Evolutionary conservation across 2,329 filamentous ascomycete genomes (phyloP).

Genomic region (Stachybotrys elegans): DNA sequence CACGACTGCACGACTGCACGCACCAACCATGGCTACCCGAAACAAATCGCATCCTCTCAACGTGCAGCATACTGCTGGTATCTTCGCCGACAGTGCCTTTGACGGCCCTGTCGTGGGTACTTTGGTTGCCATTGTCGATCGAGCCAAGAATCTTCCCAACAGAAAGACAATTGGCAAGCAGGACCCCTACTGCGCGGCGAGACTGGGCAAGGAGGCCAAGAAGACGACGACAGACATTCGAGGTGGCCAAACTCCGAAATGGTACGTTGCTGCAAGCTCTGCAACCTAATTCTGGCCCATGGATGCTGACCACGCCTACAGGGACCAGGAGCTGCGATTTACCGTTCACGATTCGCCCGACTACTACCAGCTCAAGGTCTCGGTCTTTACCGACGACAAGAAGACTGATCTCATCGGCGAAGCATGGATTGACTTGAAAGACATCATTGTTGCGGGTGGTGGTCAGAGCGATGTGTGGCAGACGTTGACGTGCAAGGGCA

Average conservation of each 20-base stretch:
- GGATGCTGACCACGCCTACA: slow-evolving; percentile 32
- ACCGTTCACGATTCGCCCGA: slow-evolving; percentile 94
- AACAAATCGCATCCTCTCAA: slow-evolving; percentile 51
- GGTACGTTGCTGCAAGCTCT: slow-evolving; percentile 48
- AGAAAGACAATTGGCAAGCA: slow-evolving; percentile 97
- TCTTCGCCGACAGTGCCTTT: slow-evolving; percentile 88
- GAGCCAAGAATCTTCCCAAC: slow-evolving; percentile 95
- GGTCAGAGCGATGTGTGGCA: slow-evolving; percentile 97
- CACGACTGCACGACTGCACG: slow-evolving; percentile 4
- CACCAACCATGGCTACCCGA: slow-evolving; percentile 44
- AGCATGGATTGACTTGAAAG: slow-evolving; percentile 78
- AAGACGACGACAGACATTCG: slow-evolving; percentile 93
- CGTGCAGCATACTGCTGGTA: slow-evolving; percentile 78
- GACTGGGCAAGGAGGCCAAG: slow-evolving; percentile 93
- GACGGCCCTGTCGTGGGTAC: slow-evolving; percentile 94
- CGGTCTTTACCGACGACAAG: slow-evolving; percentile 97
- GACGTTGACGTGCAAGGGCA: slow-evolving; percentile 77
- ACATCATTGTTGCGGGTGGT: slow-evolving; percentile 77
- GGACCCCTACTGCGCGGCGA: slow-evolving; percentile 91
- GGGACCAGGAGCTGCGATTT: slow-evolving; percentile 97
- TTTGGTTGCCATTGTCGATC: slow-evolving; percentile 84
- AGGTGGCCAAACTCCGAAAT: slow-evolving; percentile 91
- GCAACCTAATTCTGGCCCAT: neutral
- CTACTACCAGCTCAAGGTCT: slow-evolving; percentile 93
- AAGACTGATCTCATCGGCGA: slow-evolving; percentile 96